Evolutionary conservation across 495 filamentous ascomycete species (phyloP).

Genomic region (Hyaloscypha bicolor): DNA sequence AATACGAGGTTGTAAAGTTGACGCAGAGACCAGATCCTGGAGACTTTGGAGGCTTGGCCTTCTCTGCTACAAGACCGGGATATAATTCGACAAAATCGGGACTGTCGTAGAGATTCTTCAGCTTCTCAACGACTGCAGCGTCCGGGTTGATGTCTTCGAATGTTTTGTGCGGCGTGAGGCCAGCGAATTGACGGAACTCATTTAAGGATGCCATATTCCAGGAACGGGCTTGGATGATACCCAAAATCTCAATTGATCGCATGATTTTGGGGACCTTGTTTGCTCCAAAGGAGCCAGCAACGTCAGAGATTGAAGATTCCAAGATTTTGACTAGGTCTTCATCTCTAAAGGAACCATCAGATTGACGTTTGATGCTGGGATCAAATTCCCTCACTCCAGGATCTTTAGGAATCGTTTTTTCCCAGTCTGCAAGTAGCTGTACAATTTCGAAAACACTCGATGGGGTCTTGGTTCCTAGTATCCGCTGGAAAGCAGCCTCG

Average conservation of each 20-base stretch:
- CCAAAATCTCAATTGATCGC: conserved; percentile 77
- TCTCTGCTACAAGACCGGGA: conserved; percentile 80
- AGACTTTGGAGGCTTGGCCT: conserved; percentile 69
- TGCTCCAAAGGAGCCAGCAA: conserved; percentile 66
- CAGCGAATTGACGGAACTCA: conserved; percentile 84
- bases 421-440: conserved; percentile 61
- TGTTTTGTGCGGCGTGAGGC: conserved; percentile 68
- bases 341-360: conserved; percentile 64
- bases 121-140: conserved; percentile 67
- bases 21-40: conserved; percentile 83
- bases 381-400: conserved; percentile 64
- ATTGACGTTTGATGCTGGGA: conserved; percentile 58
- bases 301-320: conserved; percentile 63
- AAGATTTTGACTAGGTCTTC: conserved; percentile 72
- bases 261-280: conserved; percentile 74
- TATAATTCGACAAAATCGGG: conserved; percentile 84
- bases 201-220: conserved; percentile 87
- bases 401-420: conserved; percentile 57
- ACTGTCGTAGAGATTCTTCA: conserved; percentile 76
- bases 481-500: conserved; percentile 58
- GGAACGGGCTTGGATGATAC: conserved; percentile 79
- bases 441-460: conserved; percentile 59
- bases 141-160: conserved; percentile 89
- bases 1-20: conserved; percentile 80
- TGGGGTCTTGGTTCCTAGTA: conserved; percentile 65